Conservation (phyloP, 2,329 filamentous ascomycete genomes). For the Clathrospora elynae region DNA sequence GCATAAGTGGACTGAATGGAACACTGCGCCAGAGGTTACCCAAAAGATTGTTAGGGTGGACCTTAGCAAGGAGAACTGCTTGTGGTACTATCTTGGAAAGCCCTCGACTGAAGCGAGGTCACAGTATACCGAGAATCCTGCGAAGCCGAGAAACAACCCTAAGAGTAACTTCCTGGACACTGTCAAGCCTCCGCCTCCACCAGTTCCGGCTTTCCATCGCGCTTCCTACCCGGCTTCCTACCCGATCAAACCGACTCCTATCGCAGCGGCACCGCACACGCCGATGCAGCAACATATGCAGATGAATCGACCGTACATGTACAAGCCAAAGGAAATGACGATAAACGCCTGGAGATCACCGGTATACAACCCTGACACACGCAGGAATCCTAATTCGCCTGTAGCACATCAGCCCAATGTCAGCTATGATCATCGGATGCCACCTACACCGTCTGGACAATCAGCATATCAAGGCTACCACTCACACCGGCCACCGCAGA, state of each 20-base stretch:
- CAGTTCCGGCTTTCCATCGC: slow-evolving; percentile 37
- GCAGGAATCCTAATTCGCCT: slow-evolving; percentile 46
- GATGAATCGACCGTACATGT: slow-evolving; percentile 36
- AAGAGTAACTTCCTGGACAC: slow-evolving; percentile 76
- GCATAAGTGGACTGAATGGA: slow-evolving; percentile 70
- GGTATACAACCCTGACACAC: slow-evolving; percentile 41
- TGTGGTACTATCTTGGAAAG: slow-evolving; percentile 89
- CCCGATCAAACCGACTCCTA: slow-evolving; percentile 52
- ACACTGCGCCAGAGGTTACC: slow-evolving; percentile 54
- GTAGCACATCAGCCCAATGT: slow-evolving; percentile 48
- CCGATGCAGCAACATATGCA: slow-evolving; percentile 36
- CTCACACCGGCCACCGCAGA: slow-evolving; percentile 25
- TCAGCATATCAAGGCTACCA: slow-evolving; percentile 25
- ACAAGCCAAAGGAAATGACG: slow-evolving; percentile 41
- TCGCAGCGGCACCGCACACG: slow-evolving; percentile 41
- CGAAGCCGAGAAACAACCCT: slow-evolving; percentile 64
- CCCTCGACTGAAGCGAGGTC: slow-evolving; percentile 87
- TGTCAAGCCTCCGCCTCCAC: slow-evolving; percentile 53
- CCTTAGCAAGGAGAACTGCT: slow-evolving; percentile 70
- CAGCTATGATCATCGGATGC: slow-evolving; percentile 40
- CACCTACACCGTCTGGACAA: slow-evolving; percentile 32
- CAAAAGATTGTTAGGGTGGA: slow-evolving; percentile 70
- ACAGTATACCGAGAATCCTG: slow-evolving; percentile 83
- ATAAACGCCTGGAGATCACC: slow-evolving; percentile 36
- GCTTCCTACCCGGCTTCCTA: slow-evolving; percentile 48